Conservation (phyloP, 495 filamentous ascomycete genomes). For the Penicillium pulvis region DNA sequence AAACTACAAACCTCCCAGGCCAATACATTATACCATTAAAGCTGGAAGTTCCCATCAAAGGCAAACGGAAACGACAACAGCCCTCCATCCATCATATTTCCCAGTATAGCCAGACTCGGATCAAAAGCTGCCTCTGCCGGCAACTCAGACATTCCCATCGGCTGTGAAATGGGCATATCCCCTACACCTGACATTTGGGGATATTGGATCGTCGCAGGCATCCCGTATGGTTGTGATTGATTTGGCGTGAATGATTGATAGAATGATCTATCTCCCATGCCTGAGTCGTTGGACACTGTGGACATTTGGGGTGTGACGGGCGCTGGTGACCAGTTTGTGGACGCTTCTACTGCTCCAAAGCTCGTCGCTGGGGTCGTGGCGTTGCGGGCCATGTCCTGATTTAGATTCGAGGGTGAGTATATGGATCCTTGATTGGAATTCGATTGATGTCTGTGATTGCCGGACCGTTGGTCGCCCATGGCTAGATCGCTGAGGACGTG, state of each 20-base stretch:
- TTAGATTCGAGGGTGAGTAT: conserved; percentile 16
- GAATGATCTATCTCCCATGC: conserved; percentile 7
- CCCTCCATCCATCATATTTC: conserved; percentile 41
- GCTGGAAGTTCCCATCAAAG: conserved; percentile 28
- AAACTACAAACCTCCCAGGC: background rate
- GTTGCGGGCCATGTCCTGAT: conserved; percentile 5
- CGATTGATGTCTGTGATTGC: conserved; percentile 1
- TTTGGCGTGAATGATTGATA: conserved; percentile 21
- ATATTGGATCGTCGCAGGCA: conserved; percentile 11
- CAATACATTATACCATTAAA: conserved; percentile 5
- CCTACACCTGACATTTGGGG: conserved; percentile 19
- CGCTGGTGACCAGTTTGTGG: conserved; percentile 12
- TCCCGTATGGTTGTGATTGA: conserved; percentile 10
- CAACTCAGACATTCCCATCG: conserved; percentile 21
- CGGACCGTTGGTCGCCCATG: conserved; percentile 48
- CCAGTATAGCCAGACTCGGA: conserved; percentile 36
- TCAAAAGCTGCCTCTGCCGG: conserved; percentile 25
- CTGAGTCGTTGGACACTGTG: conserved; percentile 9
- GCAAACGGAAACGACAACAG: conserved; percentile 37
- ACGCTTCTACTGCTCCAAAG: background rate
- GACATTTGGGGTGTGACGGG: conserved; percentile 13
- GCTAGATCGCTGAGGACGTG: conserved; percentile 71
- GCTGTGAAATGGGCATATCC: conserved; percentile 13
- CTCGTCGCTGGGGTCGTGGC: conserved; percentile 3
- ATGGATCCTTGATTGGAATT: conserved; percentile 8